These are phyloP conservation scores for Fusarium clavum DNA, from an alignment of 2,329 filamentous ascomycete genomes.

Conservation along the genomic window DNA sequence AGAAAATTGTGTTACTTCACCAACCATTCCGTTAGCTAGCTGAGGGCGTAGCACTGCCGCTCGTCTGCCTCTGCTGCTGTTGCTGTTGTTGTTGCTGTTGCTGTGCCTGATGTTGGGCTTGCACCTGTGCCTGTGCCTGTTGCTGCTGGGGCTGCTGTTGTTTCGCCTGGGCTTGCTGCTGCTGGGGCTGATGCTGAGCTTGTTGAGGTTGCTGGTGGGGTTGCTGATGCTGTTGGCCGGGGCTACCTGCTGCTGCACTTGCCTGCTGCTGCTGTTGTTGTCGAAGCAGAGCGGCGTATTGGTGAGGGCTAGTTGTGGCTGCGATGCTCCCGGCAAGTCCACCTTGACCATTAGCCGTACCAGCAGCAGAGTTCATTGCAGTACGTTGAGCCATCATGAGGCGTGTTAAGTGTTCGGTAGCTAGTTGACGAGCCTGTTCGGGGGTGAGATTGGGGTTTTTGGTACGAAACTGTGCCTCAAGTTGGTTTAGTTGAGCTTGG, in stretches of 20 bases:
- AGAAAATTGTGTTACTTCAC: background rate
- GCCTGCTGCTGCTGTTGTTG: constrained; percentile 66
- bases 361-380: constrained; percentile 67
- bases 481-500: constrained; percentile 61
- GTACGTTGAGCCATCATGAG: constrained; percentile 62
- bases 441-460: constrained; percentile 64
- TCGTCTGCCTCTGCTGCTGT: constrained; percentile 52
- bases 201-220: constrained; percentile 45
- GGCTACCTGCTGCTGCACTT: constrained; percentile 47
- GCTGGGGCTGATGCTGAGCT: constrained; percentile 31
- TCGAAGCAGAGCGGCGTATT: constrained; percentile 69
- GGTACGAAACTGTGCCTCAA: constrained; percentile 64
- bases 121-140: constrained; percentile 8
- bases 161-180: constrained; percentile 30
- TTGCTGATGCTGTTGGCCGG: constrained; percentile 46
- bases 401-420: constrained; percentile 62
- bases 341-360: constrained; percentile 58
- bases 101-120: constrained; percentile 23
- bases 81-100: constrained; percentile 44
- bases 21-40: constrained; percentile 39
- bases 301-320: constrained; percentile 65
- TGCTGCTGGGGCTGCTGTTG: constrained; percentile 39
- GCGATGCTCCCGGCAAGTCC: constrained; percentile 62
- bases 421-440: constrained; percentile 63
- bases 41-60: constrained; percentile 56